Evolutionary conservation across 345 rosid species (phyloP), one percentile per base, ranked within the genome.

Genomic region (Fremontodendron californicum): DNA sequence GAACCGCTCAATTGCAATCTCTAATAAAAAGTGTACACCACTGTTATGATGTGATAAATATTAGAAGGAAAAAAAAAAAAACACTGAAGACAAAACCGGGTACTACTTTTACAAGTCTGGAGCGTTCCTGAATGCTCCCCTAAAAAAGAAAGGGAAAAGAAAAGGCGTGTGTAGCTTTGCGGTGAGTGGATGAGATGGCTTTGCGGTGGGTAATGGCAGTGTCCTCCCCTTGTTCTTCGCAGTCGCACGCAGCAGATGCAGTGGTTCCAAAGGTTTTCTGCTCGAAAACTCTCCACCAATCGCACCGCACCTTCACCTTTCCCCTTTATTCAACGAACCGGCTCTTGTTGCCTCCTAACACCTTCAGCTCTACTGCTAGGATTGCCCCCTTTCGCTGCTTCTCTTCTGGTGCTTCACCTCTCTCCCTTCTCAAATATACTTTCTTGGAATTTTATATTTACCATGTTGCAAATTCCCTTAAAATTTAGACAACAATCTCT

Each of bases 301-400:
- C 45, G 61, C 75, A 49, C 29, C 29, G 45, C 27, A 31, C 18
- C 61, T 51, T 71, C 75, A 19, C 27, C 6, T 71, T n/a, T 33
- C 45, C 45, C 9, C 61, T 33, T 4, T 49, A 4, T 71, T 71
- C 61, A 49, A 51, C 18, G 19, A 51, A n/a, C 5, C 51, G 48
- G 13, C 19, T 43, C 48, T 25, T 18, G 40, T 74, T 25, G 27
- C 51, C 6, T 21, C 71, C 12, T 23, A 25, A 23, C 12, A 70
- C 39, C 35, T 64, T 5, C 49, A 39, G 35, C 65, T 66, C 79
- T 18, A 27, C 54, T 29, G 27, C 55, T 55, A 45, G 69, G 37
- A 37, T 21, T 19, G 64, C 78, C 31, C 23, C 80, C 81, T 63
- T 85, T 37, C 88, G 84, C 61, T 85, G 88, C 80, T 81, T 79